Conservation (phyloP, 352 stramenopile species). For the Phytophthora melonis region DNA sequence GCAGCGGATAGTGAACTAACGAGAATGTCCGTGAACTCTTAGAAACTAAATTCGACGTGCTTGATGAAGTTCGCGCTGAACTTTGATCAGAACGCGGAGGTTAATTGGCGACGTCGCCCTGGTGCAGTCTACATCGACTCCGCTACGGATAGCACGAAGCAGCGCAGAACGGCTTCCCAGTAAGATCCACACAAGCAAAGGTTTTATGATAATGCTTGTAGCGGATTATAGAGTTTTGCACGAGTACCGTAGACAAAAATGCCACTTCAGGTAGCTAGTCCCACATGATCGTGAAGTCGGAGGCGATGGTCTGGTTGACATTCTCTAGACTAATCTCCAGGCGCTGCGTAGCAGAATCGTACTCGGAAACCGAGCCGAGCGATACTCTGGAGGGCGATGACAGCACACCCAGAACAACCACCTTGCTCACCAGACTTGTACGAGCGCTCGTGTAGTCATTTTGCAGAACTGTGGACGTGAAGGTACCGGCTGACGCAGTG, state of each 20-base stretch:
- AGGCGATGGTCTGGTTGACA: conserved; percentile 35
- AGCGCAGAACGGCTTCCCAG: neutral
- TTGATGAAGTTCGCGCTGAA: conserved; percentile 87
- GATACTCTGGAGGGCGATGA: conserved; percentile 36
- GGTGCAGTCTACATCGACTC: conserved; percentile 14
- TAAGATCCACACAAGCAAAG: neutral
- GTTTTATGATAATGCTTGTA: too few species aligned
- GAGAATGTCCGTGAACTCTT: neutral
- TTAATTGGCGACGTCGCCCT: conserved; percentile 51
- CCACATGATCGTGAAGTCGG: conserved; percentile 42
- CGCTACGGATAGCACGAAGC: neutral
- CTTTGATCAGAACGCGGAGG: conserved; percentile 67
- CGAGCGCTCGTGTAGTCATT: neutral
- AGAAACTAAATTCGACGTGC: conserved; percentile 76
- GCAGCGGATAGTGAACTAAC: neutral
- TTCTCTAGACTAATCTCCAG: conserved; percentile 39
- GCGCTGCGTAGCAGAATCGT: conserved; percentile 37
- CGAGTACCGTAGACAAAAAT: too few species aligned
- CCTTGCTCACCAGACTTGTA: neutral
- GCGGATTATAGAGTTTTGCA: neutral
- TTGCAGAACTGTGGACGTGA: conserved; percentile 1
- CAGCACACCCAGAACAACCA: conserved; percentile 7
- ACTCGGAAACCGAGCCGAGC: conserved; percentile 32
- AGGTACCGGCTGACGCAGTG: neutral
- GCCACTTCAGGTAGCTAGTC: neutral